Base-by-base conservation (phyloP, 139 green algal species). In the Coelastrella sp. region DNA sequence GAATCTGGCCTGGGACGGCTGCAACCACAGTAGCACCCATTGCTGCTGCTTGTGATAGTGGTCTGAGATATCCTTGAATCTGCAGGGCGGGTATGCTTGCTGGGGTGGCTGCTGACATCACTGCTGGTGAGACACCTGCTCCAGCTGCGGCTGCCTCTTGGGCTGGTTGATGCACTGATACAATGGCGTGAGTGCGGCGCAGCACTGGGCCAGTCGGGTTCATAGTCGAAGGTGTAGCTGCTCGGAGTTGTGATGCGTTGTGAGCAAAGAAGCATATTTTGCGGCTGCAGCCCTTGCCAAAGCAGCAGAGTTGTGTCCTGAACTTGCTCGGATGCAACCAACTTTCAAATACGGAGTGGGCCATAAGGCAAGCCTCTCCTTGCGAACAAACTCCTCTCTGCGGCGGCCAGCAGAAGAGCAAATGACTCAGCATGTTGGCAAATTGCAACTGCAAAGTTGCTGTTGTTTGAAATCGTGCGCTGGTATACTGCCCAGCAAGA, bases 291-390 rank as follows among this genome's bases (percentile, higher is more conserved):
- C 51, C 40, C 19, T 71, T 60, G 23, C 93, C 94, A 76, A 97
- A 92, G 85, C 94, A 96, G 90, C 95, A 98, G 48, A 93, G 83
- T 90, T 93, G 88, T 25, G 92, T 95, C 17, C 91, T 67, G 88
- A 98, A 98, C 41, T 95, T 73, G 76, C 75, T 95, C 5, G 95
- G 95, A 83, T 98, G 95, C 84, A 98, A 88, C 94, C 95, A 98
- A 84, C 96, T 96, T 88, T 98, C 95, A 51, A 98, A 98, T 0
- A 98, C 95, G 75, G 94, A 96, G 91, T 98, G 95, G 1, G 93
- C 92, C 79, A 95, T 95, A 3, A 93, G 91, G 85, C 95, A 98
- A 35, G 79, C 76, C 59, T 97, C 94, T 2, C 94, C 91, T 59
- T 94, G 88, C 6, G 91, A 84, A 80, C 95, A 98, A 5, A 32